phyloP scores from a whole-genome alignment of 2,329 filamentous ascomycete genomes.

The Diatrype stigma region DNA sequence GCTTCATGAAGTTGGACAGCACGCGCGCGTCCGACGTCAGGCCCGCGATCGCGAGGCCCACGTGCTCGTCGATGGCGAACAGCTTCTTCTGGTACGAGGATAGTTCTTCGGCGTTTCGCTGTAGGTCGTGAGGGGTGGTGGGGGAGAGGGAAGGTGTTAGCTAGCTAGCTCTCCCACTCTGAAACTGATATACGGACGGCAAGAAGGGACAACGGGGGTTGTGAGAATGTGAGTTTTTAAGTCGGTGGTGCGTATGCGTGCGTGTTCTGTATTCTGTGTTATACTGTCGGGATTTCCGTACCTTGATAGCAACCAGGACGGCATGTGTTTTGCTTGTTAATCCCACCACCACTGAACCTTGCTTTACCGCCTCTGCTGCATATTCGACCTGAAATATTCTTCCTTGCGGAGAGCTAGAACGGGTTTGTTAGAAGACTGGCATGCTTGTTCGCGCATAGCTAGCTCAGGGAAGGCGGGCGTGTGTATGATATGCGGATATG shows the following conservation, averaged over 20 bases:
- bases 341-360: constrained; percentile 95
- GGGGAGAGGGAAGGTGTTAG: not conserved
- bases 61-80: constrained; percentile 92
- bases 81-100: constrained; percentile 99
- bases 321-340: constrained; percentile 97
- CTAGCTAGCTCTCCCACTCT: not conserved
- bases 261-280: not conserved
- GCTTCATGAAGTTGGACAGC: constrained; percentile 99
- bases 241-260: not conserved
- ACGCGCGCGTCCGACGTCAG: constrained; percentile 97
- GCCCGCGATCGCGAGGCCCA: constrained; percentile 91
- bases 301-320: constrained; percentile 95
- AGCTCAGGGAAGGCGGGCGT: constrained; percentile 2
- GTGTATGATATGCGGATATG: constrained; percentile 2
- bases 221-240: not conserved
- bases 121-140: constrained; percentile 3
- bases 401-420: constrained; percentile 85
- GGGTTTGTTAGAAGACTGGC: constrained; percentile 12
- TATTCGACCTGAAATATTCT: constrained; percentile 99
- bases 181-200: constrained; percentile 1
- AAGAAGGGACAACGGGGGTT: not conserved
- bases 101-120: constrained; percentile 98
- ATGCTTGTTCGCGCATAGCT: constrained; percentile 10
- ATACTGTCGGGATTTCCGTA: constrained; percentile 40
- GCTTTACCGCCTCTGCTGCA: constrained; percentile 97